These are phyloP conservation scores for Chimonanthus salicifolius DNA, from an alignment of 164 flowering plant genomes.

Conservation along the genomic window DNA sequence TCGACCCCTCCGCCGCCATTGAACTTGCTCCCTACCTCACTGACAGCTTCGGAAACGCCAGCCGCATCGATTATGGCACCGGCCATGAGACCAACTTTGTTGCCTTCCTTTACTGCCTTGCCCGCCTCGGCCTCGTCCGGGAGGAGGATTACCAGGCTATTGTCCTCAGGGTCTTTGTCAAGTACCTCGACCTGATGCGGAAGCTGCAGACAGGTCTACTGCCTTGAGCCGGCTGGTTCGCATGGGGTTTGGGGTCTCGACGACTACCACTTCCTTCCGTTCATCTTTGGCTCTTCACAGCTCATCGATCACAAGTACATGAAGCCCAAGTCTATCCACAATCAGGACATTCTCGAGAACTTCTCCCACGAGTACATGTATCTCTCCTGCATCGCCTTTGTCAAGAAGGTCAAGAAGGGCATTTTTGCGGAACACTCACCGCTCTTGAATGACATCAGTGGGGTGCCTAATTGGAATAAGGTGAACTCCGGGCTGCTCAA, in stretches of 20 bases:
- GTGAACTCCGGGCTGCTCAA: constrained; percentile 83
- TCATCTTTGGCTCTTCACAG: constrained; percentile 91
- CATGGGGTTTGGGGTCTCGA: constrained; percentile 99
- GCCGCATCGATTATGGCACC: constrained; percentile 37
- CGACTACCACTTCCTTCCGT: constrained; percentile 92
- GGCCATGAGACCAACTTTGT: constrained; percentile 37
- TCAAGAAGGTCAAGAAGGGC: constrained; percentile 95
- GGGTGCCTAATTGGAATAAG: constrained; percentile 88
- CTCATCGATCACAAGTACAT: constrained; percentile 94
- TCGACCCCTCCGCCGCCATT: constrained; percentile 9
- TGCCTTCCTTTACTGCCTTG: constrained; percentile 34
- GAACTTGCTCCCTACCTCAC: constrained; percentile 26
- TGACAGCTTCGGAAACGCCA: constrained; percentile 31
- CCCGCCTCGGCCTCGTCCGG: constrained; percentile 31
- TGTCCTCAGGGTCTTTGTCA: constrained; percentile 68
- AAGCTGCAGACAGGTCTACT: constrained; percentile 58
- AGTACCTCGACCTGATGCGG: constrained; percentile 84
- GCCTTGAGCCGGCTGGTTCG: constrained; percentile 92
- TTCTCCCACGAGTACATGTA: constrained; percentile 75
- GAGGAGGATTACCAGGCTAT: constrained; percentile 59
- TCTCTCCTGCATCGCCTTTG: constrained; percentile 62
- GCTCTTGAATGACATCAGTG: constrained; percentile 86
- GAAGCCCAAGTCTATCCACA: constrained; percentile 97
- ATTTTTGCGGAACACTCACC: constrained; percentile 91
- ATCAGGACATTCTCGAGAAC: constrained; percentile 79